Base-by-base conservation (phyloP, 768 basidiomycete species). In the Albatrellus ellisii region DNA sequence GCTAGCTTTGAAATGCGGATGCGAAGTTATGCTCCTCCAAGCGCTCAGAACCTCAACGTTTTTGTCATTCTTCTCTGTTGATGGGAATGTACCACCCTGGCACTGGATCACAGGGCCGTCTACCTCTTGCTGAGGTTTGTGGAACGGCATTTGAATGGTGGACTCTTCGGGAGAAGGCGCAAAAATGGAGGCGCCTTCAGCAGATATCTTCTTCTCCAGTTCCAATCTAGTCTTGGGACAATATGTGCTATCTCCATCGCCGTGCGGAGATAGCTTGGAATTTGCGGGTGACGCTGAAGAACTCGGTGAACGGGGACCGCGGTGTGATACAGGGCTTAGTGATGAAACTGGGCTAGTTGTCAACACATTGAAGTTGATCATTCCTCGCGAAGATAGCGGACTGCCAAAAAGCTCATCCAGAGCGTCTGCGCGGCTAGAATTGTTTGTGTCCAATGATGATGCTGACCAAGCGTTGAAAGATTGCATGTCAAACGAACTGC, bases 41-140 rank as follows among this genome's bases (percentile, higher is more conserved):
- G 85, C 86, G 44, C 74, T 73, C 32, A 85, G 65, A 17, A 88
- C 78, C 57, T 86, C 81, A 10, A 88, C 61, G 48, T 88, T 87
- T 45, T 75, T 65, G 36, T 81, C 79, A 53, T 69, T 83, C 61
- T 77, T 70, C 47, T 69, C 59, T 12, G 79, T 82, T 59, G 63
- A 70, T 5, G 83, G 82, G 54, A 87, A 76, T 4, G 62, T 70
- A n/a, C 77, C 69, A 7, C 75, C 77, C 43, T 72, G 64, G 56
- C 84, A 86, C 25, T 68, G 64, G n/a, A 83, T 64, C 49, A 78
- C 66, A n/a, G 70, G 59, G 0, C 70, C 72, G 31, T 73, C 69
- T 10, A 63, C 57, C 20, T 45, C 47, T 1, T 35, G 27, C 18
- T 42, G 43, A 15, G 44, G 36, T n/a, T n/a, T n/a, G n/a, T n/a